A percentile compares a stretch with the other conserved stretches of the same genome.
Evolutionary conservation across 2,329 filamentous ascomycete species (phyloP).

Genomic region (Hypomyces rosellus): DNA sequence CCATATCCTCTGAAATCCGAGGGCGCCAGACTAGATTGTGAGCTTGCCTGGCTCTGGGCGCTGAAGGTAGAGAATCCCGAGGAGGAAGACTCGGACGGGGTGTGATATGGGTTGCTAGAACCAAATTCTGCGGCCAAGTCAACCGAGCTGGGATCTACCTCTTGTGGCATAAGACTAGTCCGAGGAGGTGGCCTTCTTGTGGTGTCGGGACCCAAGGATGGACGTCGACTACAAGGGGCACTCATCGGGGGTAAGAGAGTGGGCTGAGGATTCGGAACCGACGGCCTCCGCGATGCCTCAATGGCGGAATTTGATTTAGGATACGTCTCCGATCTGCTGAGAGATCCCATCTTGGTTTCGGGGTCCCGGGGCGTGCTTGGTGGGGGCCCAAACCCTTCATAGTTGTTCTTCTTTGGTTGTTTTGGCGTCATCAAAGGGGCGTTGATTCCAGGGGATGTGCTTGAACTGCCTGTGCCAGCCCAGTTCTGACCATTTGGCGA

Average conservation of each 20-base stretch:
- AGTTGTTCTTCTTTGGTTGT: constrained; percentile 45
- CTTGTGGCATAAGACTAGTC: constrained; percentile 39
- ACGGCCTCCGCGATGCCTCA: constrained; percentile 39
- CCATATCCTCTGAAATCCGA: constrained; percentile 21
- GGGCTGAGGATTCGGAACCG: constrained; percentile 39
- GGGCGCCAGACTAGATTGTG: constrained; percentile 39
- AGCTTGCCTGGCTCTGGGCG: constrained; percentile 52
- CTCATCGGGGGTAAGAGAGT: constrained; percentile 22
- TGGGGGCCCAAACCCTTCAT: constrained; percentile 52
- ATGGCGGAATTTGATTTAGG: constrained; percentile 34
- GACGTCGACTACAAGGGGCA: constrained; percentile 19
- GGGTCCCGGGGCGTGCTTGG: constrained; percentile 30
- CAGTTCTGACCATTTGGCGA: constrained; percentile 8
- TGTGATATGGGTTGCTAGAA: constrained; percentile 57
- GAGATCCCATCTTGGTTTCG: constrained; percentile 31
- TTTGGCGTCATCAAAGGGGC: constrained; percentile 30
- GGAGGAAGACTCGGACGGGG: constrained; percentile 56
- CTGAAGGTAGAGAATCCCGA: constrained; percentile 59
- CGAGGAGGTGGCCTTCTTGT: constrained; percentile 48
- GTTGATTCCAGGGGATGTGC: constrained; percentile 16
- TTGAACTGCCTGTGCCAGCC: constrained; percentile 14
- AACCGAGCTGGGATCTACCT: constrained; percentile 35
- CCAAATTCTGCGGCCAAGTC: constrained; percentile 57
- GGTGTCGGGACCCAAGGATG: constrained; percentile 43
- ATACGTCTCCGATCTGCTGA: constrained; percentile 48